These are phyloP conservation scores for Microcyclosporella mali DNA, from an alignment of 2,329 filamentous ascomycete genomes.

Conservation along the genomic window DNA sequence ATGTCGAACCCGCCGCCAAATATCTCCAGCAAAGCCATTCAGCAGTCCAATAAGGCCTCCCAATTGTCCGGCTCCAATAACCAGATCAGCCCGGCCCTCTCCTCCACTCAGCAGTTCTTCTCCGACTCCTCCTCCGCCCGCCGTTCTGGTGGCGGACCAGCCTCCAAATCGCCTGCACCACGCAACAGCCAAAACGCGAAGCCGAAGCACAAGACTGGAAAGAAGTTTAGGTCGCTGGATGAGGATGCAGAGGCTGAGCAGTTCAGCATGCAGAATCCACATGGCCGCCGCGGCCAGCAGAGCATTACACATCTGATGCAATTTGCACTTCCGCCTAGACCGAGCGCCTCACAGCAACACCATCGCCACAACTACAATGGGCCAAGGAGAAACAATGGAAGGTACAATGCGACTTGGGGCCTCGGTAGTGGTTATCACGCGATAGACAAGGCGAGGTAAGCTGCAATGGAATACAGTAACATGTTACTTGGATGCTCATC, in stretches of 20 bases:
- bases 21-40: constrained; percentile 28
- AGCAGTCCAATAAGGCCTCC: constrained; percentile 37
- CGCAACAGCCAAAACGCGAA: constrained; percentile 70
- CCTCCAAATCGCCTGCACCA: constrained; percentile 40
- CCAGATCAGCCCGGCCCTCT: constrained; percentile 39
- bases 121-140: constrained; percentile 40
- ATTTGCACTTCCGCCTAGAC: constrained; percentile 73
- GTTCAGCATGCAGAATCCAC: constrained; percentile 33
- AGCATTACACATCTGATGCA: constrained; percentile 96
- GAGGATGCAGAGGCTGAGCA: constrained; percentile 80
- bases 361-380: constrained; percentile 32
- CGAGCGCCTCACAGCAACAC: constrained; percentile 51
- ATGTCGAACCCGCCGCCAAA: constrained; percentile 42
- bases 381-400: constrained; percentile 44
- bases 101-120: constrained; percentile 39
- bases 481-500: constrained; percentile 10
- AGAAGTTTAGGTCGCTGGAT: constrained; percentile 61
- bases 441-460: constrained; percentile 77
- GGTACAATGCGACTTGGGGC: constrained; percentile 70
- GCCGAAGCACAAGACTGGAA: constrained; percentile 79
- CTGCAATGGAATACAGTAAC: neutral
- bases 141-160: constrained; percentile 30
- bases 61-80: constrained; percentile 17
- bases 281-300: constrained; percentile 77
- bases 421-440: constrained; percentile 84